These are phyloP conservation scores for Naegleria gruberi DNA, from an alignment of 208 protist genomes.

Conservation along the genomic window DNA sequence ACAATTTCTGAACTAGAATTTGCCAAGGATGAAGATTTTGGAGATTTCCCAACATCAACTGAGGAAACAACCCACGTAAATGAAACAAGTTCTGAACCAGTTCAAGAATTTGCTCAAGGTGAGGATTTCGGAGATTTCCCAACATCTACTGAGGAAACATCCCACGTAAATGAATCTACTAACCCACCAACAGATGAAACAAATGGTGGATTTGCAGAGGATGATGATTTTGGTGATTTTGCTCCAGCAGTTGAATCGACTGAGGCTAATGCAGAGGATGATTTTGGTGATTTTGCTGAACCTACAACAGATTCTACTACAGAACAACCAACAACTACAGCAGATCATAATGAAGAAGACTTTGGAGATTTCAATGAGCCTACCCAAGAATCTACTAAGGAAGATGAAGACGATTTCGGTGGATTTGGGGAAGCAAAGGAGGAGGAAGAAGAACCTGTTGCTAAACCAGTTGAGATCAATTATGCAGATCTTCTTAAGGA, in stretches of 20 bases:
- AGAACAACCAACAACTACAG: too few relatives aligned
- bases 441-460: not conserved
- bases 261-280: not conserved
- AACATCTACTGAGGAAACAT: not conserved
- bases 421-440: not conserved
- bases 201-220: too few relatives aligned
- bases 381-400: not conserved
- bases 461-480: not conserved
- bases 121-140: not conserved
- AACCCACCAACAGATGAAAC: too few relatives aligned
- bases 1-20: too few relatives aligned
- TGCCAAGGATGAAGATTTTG: not conserved
- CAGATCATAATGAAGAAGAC: not conserved
- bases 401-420: not conserved
- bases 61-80: too few relatives aligned
- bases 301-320: too few relatives aligned
- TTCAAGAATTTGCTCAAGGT: too few relatives aligned
- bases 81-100: too few relatives aligned
- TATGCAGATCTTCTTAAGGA: not conserved
- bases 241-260: not conserved
- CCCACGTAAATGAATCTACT: too few relatives aligned
- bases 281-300: not conserved
- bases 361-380: not conserved
- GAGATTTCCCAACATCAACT: not conserved
- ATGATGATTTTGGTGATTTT: not conserved